Base-by-base conservation (phyloP, 257 asterid genomes). In the Jacaranda copaia region DNA sequence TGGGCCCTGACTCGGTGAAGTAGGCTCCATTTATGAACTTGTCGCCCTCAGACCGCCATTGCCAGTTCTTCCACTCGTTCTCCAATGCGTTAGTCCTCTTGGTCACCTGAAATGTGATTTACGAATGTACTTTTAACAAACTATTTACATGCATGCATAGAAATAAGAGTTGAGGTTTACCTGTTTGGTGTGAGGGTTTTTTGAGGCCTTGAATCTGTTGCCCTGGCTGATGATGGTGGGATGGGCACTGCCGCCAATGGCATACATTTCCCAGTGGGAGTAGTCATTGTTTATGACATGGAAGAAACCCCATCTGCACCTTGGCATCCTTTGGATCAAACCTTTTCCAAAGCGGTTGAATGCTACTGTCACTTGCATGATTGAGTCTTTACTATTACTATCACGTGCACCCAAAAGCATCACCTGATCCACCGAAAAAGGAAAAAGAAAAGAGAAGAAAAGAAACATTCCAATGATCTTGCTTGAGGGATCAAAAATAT, bases 191-290 rank as follows among this genome's bases (percentile, higher is more conserved):
- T 59, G 15, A 0, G 70, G 70, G 52, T 86, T 79, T 36, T 82
- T 20, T 4, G 93, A 70, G 69, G 97, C 94, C 84, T 80, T 89
- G 93, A 88, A 91, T 12, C 96, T 85, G 76, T 93, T 93, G 8
- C 98, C 98, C 86, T 91, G 97, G 94, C 98, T 91, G 73, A 93
- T 74, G 67, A 93, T 91, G 51, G 94, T 91, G 70, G 98, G 94
- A 63, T 85, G 81, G 1, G 94, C 84, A 45, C 96, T 93, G 4
- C 98, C 97, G 1, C 98, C 97, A 25, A 93, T 87, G 72, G 98
- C 98, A 10, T 93, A 93, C 93, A 91, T 83, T 69, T 83, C 72
- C 97, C 98, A 93, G 3, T 83, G 84, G 56, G 87, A 66, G 76
- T 93, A 93, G 82, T 89, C 92, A 45, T 93, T 93, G 92, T 93